Evolutionary conservation across 2,329 filamentous ascomycete genomes (phyloP).

Genomic region (Trichoderma lentiforme): DNA sequence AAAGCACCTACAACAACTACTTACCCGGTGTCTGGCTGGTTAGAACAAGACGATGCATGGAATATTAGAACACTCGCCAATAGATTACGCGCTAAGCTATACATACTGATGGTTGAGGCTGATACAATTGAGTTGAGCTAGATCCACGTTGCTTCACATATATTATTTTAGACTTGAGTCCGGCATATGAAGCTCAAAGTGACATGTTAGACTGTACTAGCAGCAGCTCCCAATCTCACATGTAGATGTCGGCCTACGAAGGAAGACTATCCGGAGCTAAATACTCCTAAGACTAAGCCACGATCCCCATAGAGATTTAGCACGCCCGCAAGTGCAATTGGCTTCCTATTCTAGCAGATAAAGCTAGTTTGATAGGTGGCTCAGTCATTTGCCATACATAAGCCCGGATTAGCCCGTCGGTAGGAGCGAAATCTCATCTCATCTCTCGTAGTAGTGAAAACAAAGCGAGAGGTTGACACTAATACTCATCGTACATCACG

Average conservation of each 20-base stretch:
- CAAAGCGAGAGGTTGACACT: not conserved
- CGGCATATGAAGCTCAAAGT: no score
- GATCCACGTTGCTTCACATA: no score
- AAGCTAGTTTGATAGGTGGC: not conserved
- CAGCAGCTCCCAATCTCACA: not conserved
- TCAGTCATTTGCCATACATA: not conserved
- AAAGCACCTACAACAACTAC: no score
- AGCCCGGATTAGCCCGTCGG: not conserved
- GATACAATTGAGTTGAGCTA: no score
- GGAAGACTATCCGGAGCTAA: not conserved
- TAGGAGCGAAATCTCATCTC: no score
- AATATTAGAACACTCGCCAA: no score
- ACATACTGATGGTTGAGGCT: no score
- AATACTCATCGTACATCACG: not conserved
- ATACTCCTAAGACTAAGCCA: not conserved
- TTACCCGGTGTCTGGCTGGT: no score
- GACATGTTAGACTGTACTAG: not conserved
- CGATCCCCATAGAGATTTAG: not conserved
- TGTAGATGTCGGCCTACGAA: not conserved
- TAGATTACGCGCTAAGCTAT: no score
- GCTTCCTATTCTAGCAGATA: not conserved
- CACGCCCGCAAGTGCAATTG: not conserved
- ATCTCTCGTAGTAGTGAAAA: not conserved
- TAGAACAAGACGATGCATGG: no score
- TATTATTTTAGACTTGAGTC: no score